Conservation (phyloP, 208 protist genomes). For the Trichomonas vaginalis region DNA sequence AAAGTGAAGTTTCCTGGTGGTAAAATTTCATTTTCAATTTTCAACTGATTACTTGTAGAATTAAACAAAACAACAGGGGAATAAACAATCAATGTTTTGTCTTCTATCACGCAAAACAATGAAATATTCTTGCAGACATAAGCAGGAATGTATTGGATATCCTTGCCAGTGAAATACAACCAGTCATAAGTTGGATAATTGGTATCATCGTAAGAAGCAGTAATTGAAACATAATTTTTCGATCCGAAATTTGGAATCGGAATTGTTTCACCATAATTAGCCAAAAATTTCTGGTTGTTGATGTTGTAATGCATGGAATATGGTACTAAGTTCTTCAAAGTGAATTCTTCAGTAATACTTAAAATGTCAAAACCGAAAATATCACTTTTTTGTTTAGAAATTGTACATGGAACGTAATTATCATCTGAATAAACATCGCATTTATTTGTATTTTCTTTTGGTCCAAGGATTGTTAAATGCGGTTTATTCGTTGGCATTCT, state of each 20-base stretch:
- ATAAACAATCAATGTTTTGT: neutral
- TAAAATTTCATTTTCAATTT: neutral
- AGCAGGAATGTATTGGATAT: neutral
- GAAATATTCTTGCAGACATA: neutral
- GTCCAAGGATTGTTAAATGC: neutral
- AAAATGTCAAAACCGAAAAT: neutral
- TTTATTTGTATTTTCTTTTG: neutral
- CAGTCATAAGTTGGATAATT: neutral
- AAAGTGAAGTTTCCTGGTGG: neutral
- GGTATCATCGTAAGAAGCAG: neutral
- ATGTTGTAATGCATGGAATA: neutral
- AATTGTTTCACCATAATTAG: neutral
- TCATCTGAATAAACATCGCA: neutral
- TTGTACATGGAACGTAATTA: neutral
- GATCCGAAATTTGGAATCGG: neutral
- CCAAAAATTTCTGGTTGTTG: neutral
- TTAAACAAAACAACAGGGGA: neutral
- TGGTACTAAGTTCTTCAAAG: neutral
- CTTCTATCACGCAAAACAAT: neutral
- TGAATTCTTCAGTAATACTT: neutral
- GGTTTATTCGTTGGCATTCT: neutral
- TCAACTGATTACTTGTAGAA: neutral
- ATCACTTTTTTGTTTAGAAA: neutral
- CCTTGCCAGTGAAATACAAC: neutral
- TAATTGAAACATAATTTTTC: neutral